Conservation (phyloP, 108 stramenopile species). For the Seminavis robusta region DNA sequence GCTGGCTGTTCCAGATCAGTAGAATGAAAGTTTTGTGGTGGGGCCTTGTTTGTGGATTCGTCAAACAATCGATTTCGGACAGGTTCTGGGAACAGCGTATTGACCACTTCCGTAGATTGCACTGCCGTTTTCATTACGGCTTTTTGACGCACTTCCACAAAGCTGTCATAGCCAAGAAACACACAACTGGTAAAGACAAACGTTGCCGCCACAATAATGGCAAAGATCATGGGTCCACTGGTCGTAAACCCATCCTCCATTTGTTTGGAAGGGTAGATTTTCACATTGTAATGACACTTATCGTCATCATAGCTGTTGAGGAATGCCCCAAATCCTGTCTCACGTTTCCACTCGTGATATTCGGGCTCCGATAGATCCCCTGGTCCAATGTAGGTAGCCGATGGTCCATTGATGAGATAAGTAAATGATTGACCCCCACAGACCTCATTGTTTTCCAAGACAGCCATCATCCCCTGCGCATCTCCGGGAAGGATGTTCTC, state of each 20-base stretch:
- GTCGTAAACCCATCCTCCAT: conserved; percentile 17
- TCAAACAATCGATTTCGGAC: conserved; percentile 1
- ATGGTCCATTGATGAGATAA: no score
- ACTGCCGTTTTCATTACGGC: neutral
- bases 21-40: neutral
- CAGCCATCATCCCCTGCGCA: no score
- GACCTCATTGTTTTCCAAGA: no score
- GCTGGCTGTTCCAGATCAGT: neutral
- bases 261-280: conserved; percentile 2
- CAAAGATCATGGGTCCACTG: conserved; percentile 34
- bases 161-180: neutral
- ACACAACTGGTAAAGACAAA: conserved; percentile 30
- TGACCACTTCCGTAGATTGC: neutral
- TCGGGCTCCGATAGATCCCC: no score
- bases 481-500: no score
- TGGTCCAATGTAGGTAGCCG: no score
- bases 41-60: neutral
- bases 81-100: neutral
- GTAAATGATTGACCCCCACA: no score
- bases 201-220: conserved; percentile 35
- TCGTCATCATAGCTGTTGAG: no score
- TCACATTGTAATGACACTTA: conserved; percentile 6
- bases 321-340: no score
- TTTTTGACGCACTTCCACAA: neutral
- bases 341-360: no score